Evolutionary conservation across 257 asterid species (phyloP).

Genomic region (Forsythia suspensa): DNA sequence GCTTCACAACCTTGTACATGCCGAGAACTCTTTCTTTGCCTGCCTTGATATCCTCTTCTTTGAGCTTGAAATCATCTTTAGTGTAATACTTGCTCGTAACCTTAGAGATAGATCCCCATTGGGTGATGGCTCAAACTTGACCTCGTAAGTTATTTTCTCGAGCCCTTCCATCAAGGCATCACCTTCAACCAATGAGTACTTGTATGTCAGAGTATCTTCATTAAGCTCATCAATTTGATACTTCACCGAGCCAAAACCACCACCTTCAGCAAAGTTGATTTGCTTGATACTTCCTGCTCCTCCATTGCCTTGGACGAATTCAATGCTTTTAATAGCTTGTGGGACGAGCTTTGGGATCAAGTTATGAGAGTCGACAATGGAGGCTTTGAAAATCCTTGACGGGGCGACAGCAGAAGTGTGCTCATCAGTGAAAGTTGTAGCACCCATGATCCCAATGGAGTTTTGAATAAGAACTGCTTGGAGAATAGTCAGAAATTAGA

Average conservation of each 20-base stretch:
- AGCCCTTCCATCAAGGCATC: constrained; percentile 17
- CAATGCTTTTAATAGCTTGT: constrained; percentile 14
- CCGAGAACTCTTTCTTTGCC: constrained; percentile 17
- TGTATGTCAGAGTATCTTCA: constrained; percentile 5
- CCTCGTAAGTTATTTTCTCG: constrained; percentile 18
- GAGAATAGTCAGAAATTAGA: not conserved
- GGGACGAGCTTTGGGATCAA: constrained; percentile 21
- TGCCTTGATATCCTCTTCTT: constrained; percentile 19
- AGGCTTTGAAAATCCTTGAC: constrained; percentile 17
- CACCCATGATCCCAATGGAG: not conserved
- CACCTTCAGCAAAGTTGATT: constrained; percentile 16
- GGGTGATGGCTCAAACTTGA: constrained; percentile 13
- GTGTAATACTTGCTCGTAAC: constrained; percentile 12
- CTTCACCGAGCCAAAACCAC: constrained; percentile 1
- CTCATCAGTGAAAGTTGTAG: not conserved
- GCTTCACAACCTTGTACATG: constrained; percentile 20
- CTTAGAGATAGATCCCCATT: constrained; percentile 13
- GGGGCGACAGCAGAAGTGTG: not conserved
- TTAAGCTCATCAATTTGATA: constrained; percentile 14
- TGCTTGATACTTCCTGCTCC: constrained; percentile 22
- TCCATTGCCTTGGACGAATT: constrained; percentile 14
- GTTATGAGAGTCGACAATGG: constrained; percentile 16
- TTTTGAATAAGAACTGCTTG: not conserved
- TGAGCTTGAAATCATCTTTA: constrained; percentile 10
- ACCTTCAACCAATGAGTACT: constrained; percentile 19